Percentiles rank a stretch among this genome's conserved stretches.
Conservation (phyloP, 2,329 filamentous ascomycete genomes). For the Magnaporthiopsis rhizophila region DNA sequence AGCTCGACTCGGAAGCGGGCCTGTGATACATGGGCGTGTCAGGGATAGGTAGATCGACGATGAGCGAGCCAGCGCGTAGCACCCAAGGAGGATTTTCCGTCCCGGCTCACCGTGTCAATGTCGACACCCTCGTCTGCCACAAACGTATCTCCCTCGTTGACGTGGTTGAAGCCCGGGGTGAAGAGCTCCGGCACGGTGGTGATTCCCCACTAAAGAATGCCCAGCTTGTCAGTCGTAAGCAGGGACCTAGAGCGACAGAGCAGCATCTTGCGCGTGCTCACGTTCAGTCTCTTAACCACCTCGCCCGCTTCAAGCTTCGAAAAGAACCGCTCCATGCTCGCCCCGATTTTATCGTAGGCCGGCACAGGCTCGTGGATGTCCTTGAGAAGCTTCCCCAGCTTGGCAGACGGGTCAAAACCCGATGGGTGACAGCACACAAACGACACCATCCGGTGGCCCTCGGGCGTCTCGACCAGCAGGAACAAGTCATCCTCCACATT, state of each 20-base stretch:
- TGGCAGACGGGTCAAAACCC: conserved; percentile 42
- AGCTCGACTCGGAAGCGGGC: conserved; percentile 38
- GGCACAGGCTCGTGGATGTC: conserved; percentile 47
- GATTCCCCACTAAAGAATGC: conserved; percentile 35
- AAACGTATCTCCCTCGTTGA: conserved; percentile 24
- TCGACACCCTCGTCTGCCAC: conserved; percentile 29
- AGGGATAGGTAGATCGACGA: no score
- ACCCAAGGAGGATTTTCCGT: neutral
- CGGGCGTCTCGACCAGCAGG: conserved; percentile 32
- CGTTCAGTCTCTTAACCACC: conserved; percentile 42
- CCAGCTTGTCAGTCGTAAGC: neutral
- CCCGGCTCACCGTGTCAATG: conserved; percentile 25
- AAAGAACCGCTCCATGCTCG: conserved; percentile 49
- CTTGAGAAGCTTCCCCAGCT: conserved; percentile 38
- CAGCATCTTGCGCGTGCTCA: conserved; percentile 19
- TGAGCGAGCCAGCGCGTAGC: no score
- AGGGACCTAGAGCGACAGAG: neutral
- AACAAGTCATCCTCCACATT: conserved; percentile 50
- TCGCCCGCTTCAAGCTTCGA: conserved; percentile 37
- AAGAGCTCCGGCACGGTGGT: conserved; percentile 35
- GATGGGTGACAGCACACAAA: conserved; percentile 45
- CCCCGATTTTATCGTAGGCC: conserved; percentile 43
- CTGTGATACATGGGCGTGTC: conserved; percentile 14
- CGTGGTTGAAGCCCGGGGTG: conserved; percentile 28
- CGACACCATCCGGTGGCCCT: conserved; percentile 35